Evolutionary conservation across 2,329 filamentous ascomycete species (phyloP).

Genomic region (Nannizziopsis barbatae): DNA sequence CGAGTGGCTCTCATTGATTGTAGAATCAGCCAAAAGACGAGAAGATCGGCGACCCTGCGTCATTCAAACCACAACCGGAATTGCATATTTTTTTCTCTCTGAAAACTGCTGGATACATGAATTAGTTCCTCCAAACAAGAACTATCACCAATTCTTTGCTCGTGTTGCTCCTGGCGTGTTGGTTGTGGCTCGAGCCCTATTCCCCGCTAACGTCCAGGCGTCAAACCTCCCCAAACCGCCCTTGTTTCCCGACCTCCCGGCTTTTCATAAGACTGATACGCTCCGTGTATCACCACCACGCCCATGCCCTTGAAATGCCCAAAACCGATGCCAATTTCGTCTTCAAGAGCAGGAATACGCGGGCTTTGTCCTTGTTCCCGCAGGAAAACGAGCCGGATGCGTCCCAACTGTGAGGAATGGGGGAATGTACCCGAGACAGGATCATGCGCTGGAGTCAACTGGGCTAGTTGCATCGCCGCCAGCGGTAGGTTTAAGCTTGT

Average conservation of each 20-base stretch:
- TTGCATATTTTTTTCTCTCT: too few species aligned
- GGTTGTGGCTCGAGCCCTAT: not conserved
- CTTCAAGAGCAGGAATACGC: not conserved
- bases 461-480: too few species aligned
- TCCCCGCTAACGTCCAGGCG: too few species aligned
- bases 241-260: not conserved
- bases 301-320: not conserved
- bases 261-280: not conserved
- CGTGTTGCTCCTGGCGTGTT: too few species aligned
- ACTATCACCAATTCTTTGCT: too few species aligned
- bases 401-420: not conserved
- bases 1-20: too few species aligned
- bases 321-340: not conserved
- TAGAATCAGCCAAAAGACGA: too few species aligned
- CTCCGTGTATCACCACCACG: not conserved
- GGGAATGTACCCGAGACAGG: not conserved
- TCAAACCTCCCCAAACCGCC: constrained; percentile 5
- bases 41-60: too few species aligned
- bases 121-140: too few species aligned
- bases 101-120: too few species aligned
- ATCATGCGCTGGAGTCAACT: not conserved
- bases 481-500: too few species aligned
- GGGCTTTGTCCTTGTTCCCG: not conserved
- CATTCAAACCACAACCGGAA: too few species aligned
- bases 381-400: not conserved